These are phyloP conservation scores for Coniochaeta pulveracea DNA, from an alignment of 2,329 filamentous ascomycete species.

Conservation along the genomic window DNA sequence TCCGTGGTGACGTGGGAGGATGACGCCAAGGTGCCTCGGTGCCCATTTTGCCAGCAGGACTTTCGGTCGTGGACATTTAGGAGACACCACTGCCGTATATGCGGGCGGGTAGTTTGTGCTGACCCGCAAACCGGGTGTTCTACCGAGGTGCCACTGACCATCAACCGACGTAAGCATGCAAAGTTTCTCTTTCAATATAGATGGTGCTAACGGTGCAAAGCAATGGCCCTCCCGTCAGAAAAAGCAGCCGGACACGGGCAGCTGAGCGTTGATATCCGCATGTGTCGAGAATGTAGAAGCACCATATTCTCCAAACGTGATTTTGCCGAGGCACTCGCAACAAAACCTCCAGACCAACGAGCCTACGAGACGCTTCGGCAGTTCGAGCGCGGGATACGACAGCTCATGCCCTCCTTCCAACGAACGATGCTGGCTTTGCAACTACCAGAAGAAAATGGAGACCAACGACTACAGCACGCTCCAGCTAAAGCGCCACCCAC, in stretches of 20 bases:
- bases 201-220: slow-evolving; percentile 5
- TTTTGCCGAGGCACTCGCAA: slow-evolving; percentile 58
- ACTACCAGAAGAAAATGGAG: slow-evolving; percentile 25
- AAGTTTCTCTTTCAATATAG: slow-evolving; percentile 27
- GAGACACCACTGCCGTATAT: slow-evolving; percentile 88
- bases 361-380: slow-evolving; percentile 76
- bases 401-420: slow-evolving; percentile 76
- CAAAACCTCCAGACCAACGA: slow-evolving; percentile 63
- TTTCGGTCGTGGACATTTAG: slow-evolving; percentile 90
- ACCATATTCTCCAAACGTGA: slow-evolving; percentile 57
- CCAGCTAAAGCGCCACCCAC: slow-evolving; percentile 30
- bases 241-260: slow-evolving; percentile 26
- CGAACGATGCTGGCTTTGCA: slow-evolving; percentile 64
- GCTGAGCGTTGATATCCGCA: slow-evolving; percentile 69
- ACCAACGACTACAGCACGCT: slow-evolving; percentile 16
- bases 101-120: slow-evolving; percentile 84
- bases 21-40: slow-evolving; percentile 66
- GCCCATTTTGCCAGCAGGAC: slow-evolving; percentile 92
- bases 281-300: slow-evolving; percentile 78
- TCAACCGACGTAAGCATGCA: slow-evolving; percentile 38
- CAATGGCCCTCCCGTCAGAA: slow-evolving; percentile 19
- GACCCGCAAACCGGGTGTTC: slow-evolving; percentile 80
- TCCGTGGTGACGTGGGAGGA: slow-evolving; percentile 94
- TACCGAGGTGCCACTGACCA: slow-evolving; percentile 67
- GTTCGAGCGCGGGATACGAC: slow-evolving; percentile 76